phyloP scores from a whole-genome alignment of 177 flowering plant genomes.

The Vitis hybrid region DNA sequence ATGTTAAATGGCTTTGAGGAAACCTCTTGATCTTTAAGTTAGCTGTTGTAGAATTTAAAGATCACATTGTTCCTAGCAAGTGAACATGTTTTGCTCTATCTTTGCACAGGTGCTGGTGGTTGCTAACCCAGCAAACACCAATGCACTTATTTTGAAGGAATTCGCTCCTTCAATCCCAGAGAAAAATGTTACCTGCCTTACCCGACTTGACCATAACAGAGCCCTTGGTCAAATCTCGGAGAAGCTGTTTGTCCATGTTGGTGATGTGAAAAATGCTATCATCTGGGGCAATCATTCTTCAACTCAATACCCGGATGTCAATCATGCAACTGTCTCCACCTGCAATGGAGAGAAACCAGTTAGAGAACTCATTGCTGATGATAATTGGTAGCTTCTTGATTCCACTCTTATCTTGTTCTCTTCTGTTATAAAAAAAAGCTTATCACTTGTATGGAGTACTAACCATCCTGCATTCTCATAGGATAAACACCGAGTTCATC shows the following conservation, averaged over 20 bases:
- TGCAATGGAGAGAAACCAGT: constrained; percentile 42
- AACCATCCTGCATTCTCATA: constrained; percentile 11
- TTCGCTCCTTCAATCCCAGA: constrained; percentile 75
- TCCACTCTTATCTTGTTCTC: background rate
- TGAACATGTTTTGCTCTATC: background rate
- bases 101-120: constrained; percentile 71
- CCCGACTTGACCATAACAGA: constrained; percentile 75
- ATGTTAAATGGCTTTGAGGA: too few relatives aligned
- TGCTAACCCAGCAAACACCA: constrained; percentile 85
- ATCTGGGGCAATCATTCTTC: constrained; percentile 94
- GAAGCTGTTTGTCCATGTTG: constrained; percentile 48
- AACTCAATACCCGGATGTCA: constrained; percentile 78
- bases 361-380: constrained; percentile 55
- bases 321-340: constrained; percentile 68
- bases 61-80: background rate
- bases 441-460: too few relatives aligned
- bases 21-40: background rate
- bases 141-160: constrained; percentile 76
- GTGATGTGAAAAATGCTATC: constrained; percentile 68
- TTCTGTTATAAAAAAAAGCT: too few relatives aligned
- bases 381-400: constrained; percentile 49
- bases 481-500: constrained; percentile 73
- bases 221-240: constrained; percentile 77
- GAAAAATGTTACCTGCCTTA: constrained; percentile 75
- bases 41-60: too few relatives aligned